These are phyloP conservation scores for Didymella sp. DNA, from an alignment of 2,329 filamentous ascomycete genomes.

Conservation along the genomic window DNA sequence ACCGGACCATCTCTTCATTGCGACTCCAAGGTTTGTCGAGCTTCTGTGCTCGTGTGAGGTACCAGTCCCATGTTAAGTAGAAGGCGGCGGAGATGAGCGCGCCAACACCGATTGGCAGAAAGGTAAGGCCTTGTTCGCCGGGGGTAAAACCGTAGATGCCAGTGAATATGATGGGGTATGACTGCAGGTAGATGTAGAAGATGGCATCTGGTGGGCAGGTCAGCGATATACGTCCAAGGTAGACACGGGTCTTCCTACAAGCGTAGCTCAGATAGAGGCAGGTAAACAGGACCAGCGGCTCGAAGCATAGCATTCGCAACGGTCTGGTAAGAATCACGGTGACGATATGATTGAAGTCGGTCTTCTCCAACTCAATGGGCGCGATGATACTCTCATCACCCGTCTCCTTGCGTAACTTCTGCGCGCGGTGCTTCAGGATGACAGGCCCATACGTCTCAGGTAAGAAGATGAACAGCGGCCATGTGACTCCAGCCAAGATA, in stretches of 20 bases:
- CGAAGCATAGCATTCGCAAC: constrained; percentile 74
- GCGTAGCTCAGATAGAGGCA: constrained; percentile 71
- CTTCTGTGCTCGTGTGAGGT: constrained; percentile 61
- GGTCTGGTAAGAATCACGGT: constrained; percentile 75
- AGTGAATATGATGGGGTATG: constrained; percentile 71
- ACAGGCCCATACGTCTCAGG: constrained; percentile 59
- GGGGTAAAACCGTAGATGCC: constrained; percentile 68
- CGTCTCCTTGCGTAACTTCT: constrained; percentile 62
- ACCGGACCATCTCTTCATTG: constrained; percentile 70
- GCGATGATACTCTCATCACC: constrained; percentile 63
- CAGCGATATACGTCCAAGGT: background rate
- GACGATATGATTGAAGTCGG: constrained; percentile 65
- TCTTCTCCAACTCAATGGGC: constrained; percentile 68
- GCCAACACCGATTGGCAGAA: constrained; percentile 72
- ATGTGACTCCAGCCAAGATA: constrained; percentile 69
- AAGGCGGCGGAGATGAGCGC: constrained; percentile 64
- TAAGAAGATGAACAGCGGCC: constrained; percentile 67
- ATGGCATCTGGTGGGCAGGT: constrained; percentile 52
- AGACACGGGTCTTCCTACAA: constrained; percentile 55
- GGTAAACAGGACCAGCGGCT: constrained; percentile 74
- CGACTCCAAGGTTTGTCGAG: constrained; percentile 63
- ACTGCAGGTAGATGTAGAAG: constrained; percentile 78
- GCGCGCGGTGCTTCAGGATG: constrained; percentile 61
- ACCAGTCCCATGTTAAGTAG: constrained; percentile 70
- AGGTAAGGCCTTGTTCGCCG: constrained; percentile 70